These are phyloP conservation scores for Cutaneotrichosporon cutaneum DNA, from an alignment of 1,284 basidiomycete genomes.

Conservation along the genomic window DNA sequence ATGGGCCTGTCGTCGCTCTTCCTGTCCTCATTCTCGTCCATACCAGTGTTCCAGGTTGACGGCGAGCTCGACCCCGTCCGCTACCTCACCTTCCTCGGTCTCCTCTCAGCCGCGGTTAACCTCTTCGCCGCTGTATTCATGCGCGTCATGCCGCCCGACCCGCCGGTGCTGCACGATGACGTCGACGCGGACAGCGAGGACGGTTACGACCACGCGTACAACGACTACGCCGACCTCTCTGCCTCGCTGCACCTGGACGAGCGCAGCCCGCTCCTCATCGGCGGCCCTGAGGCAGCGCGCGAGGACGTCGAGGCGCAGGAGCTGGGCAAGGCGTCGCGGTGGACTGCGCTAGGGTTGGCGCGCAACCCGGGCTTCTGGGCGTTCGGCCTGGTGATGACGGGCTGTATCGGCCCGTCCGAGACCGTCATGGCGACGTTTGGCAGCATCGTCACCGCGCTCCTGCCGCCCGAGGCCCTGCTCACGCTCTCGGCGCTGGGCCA, in stretches of 20 bases:
- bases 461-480: slow-evolving; percentile 28
- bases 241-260: slow-evolving; percentile 44
- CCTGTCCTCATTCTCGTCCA: slow-evolving; percentile 46
- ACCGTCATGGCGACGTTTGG: slow-evolving; percentile 51
- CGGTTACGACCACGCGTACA: slow-evolving; percentile 9
- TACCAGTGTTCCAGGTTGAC: slow-evolving; percentile 32
- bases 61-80: slow-evolving; percentile 43
- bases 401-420: slow-evolving; percentile 52
- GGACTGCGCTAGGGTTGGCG: slow-evolving; percentile 39
- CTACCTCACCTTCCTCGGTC: slow-evolving; percentile 47
- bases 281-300: slow-evolving; percentile 47
- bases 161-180: slow-evolving; percentile 9
- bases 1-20: slow-evolving; percentile 50
- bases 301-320: slow-evolving; percentile 43
- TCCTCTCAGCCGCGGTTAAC: slow-evolving; percentile 45
- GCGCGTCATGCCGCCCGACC: slow-evolving; percentile 36
- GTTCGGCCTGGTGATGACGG: slow-evolving; percentile 45
- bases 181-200: slow-evolving; percentile 16
- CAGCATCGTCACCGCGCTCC: slow-evolving; percentile 50
- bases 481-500: neutral
- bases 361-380: slow-evolving; percentile 50
- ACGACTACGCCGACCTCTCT: slow-evolving; percentile 17
- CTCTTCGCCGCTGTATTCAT: slow-evolving; percentile 48
- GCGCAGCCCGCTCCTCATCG: slow-evolving; percentile 50
- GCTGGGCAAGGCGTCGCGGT: slow-evolving; percentile 39